Evolutionary conservation across 805 yeast genomes (phyloP), one percentile per base, ranked within the genome.

Genomic region (Scheffersomyces coipomensis): DNA sequence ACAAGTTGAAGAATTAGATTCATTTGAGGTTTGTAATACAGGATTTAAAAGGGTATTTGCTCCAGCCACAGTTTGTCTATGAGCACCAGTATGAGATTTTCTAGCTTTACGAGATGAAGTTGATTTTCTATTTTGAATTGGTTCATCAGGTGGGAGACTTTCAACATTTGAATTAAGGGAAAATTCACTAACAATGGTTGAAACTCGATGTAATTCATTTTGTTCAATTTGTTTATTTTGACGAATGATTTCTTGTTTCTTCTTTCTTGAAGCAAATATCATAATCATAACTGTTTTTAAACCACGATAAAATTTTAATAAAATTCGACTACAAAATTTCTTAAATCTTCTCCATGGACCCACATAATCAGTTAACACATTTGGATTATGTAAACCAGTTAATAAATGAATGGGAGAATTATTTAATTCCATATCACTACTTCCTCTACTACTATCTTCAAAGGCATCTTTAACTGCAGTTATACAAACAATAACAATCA

Each of bases 391-490:
- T 35, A 80, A 49, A 9, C 85, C 81, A 8, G 56, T 48, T 34
- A 85, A 59, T 19, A 79, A 52, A 53, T 80, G 85, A 10, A 84
- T 76, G 13, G 78, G 71, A 2, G 83, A 73, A 52, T 81, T 82
- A 57, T 85, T 85, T 54, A 85, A 66, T 44, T 85, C 89, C 39
- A 70, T 64, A 58, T 85, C 95, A 29, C 80, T 76, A 2, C 69
- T 50, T 2, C 77, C 75, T 51, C 95, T 73, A 42, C 85, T 71
- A 47, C 77, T 82, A 58, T 85, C 95, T 61, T 85, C 95, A 48
- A 85, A 68, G 0, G 84, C 90, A 61, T 86, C 93, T 53, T 84
- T 83, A 46, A 81, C 55, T 4, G 88, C 90, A 2, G 93, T 85
- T 46, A 85, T 66, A 39, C 72, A 68, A 15, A 85, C 89, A 66